phyloP scores from a whole-genome alignment of 1,284 basidiomycete species.

The Chiua sp. region DNA sequence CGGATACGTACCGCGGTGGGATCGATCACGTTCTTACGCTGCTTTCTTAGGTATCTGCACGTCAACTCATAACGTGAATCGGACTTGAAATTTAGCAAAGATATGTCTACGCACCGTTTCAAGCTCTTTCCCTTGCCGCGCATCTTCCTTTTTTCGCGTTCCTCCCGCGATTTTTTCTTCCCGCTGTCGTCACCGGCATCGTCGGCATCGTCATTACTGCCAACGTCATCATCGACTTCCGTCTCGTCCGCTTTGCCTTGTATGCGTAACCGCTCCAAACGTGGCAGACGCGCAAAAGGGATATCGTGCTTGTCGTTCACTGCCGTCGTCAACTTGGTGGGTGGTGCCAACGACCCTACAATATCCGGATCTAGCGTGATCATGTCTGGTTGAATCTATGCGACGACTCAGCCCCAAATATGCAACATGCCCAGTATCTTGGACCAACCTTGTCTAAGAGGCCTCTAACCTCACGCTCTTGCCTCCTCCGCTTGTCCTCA shows the following conservation, averaged over 20 bases:
- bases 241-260: constrained; percentile 78
- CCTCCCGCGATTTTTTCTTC: constrained; percentile 44
- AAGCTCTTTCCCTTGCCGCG: constrained; percentile 84
- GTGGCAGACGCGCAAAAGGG: constrained; percentile 74
- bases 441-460: constrained; percentile 85
- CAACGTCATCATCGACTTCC: constrained; percentile 46
- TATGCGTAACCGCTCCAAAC: constrained; percentile 73
- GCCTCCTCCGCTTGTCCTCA: constrained; percentile 81
- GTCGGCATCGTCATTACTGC: constrained; percentile 25
- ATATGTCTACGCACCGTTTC: constrained; percentile 60
- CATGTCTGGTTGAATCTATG: constrained; percentile 90
- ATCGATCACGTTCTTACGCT: constrained; percentile 93
- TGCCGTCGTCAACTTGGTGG: constrained; percentile 61
- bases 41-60: constrained; percentile 75
- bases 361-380: constrained; percentile 91
- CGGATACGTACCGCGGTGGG: constrained; percentile 40
- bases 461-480: constrained; percentile 91
- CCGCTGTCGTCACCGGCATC: constrained; percentile 42
- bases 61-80: background rate
- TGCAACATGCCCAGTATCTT: too few relatives aligned
- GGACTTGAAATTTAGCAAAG: background rate
- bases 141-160: constrained; percentile 82
- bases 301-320: constrained; percentile 58
- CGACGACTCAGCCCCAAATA: constrained; percentile 2
- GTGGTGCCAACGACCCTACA: constrained; percentile 73